Evolutionary conservation across 2,329 filamentous ascomycete species (phyloP), one percentile per base, ranked within the genome.

Genomic region (Penicillium glabrum): DNA sequence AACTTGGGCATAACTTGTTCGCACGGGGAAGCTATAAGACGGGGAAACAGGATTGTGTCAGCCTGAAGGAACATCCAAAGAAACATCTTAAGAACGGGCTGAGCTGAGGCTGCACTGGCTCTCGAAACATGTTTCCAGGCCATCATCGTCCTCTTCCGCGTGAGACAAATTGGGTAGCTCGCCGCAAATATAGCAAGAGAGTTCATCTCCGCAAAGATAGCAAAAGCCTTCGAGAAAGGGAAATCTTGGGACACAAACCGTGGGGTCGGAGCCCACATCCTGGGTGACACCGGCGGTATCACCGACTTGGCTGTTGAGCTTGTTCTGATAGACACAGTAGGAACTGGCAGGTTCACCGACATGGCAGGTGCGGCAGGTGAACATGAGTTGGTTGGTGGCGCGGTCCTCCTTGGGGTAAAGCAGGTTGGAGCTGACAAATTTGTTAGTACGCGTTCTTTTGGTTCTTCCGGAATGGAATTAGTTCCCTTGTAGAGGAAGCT

Each of bases 201-300:
- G 80, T 66, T 81, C 78, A 60, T 84, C 77, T 46, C 84, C 84
- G 66, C 85, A 87, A 66, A 84, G 77, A 56, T 79, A 81, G 73
- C 84, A 87, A 63, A 85, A 75, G 58, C 74, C 54, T 16, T 54
- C 47, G 21, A 61, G 29, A 37, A n/a, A 53, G 31, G 44, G 16
- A 23, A 44, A 50, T 23, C 26, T 76, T 53, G 81, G 79, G 63
- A 73, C 57, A 96, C 93, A 85, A 89, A 99, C 93, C 87, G 96
- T 99, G 78, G 95, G 95, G 84, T 99, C 95, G 72, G 91, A 93
- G 72, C 89, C 91, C 70, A 99, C 93, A 79, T 99, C 96, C 77
- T 96, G 91, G 60, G 93, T 97, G 69, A 98, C 93, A 79, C 96
- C 95, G 57, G 95, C 93, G 41, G 93, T 98, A 79, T 97, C 95